Evolutionary conservation across 176 grass and related monocot genomes (phyloP).

Genomic region (Echinochloa phyllopogon): DNA sequence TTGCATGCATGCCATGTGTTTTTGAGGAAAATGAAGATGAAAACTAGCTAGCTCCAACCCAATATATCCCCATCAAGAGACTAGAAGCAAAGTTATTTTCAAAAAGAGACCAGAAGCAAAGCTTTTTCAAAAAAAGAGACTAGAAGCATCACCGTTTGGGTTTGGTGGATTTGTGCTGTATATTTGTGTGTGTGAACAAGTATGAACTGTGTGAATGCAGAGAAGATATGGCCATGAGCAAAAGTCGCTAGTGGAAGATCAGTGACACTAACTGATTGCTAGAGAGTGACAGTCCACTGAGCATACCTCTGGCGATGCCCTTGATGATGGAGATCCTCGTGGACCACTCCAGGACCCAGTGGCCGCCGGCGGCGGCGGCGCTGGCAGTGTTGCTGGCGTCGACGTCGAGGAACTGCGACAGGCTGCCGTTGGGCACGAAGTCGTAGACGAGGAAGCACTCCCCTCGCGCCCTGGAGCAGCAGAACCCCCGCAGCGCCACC

Average conservation of each 20-base stretch:
- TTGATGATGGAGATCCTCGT: constrained; percentile 85
- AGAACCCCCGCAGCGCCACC: constrained; percentile 75
- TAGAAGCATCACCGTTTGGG: constrained; percentile 22
- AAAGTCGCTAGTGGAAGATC: not conserved
- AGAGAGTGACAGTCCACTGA: constrained; percentile 41
- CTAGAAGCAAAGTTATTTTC: too few relatives aligned
- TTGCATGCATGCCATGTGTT: constrained; percentile 35
- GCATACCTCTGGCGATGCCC: constrained; percentile 86
- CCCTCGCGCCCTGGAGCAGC: constrained; percentile 81
- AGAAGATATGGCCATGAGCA: constrained; percentile 22
- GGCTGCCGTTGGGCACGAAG: constrained; percentile 80
- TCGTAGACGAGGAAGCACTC: constrained; percentile 95
- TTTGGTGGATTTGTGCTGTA: not conserved
- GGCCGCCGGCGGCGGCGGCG: not conserved
- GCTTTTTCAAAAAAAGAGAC: not conserved
- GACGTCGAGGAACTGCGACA: constrained; percentile 72
- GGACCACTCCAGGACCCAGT: constrained; percentile 69
- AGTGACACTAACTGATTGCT: constrained; percentile 8
- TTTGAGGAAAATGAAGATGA: constrained; percentile 13
- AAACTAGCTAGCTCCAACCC: constrained; percentile 31
- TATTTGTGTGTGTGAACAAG: not conserved
- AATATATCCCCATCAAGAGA: not conserved
- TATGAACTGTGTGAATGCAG: constrained; percentile 41
- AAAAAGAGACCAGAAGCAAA: not conserved
- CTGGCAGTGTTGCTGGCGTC: constrained; percentile 7